phyloP scores from a whole-genome alignment of 208 protist species.

The Crithidia acanthocephali region DNA sequence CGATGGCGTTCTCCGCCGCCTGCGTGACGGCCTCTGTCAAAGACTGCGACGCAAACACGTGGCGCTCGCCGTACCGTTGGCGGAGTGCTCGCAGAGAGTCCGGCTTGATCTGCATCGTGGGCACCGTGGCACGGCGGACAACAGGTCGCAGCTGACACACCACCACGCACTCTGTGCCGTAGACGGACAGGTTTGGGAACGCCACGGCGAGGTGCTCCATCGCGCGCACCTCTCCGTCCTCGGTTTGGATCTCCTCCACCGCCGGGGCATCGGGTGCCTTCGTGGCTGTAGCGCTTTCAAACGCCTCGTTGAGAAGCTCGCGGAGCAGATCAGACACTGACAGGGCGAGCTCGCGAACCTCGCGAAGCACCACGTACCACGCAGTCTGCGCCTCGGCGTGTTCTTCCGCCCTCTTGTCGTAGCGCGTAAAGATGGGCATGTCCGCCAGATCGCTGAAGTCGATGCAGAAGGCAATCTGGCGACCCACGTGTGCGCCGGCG shows the following conservation, averaged over 20 bases:
- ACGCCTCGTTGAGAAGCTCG: slow-evolving; percentile 26
- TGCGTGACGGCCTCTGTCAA: slow-evolving; percentile 34
- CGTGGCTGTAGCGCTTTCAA: background rate
- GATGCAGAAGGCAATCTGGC: slow-evolving; percentile 77
- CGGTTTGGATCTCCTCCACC: slow-evolving; percentile 35
- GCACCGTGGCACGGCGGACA: slow-evolving; percentile 10
- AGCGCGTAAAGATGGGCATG: slow-evolving; percentile 53
- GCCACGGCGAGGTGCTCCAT: slow-evolving; percentile 56
- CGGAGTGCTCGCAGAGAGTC: slow-evolving; percentile 43
- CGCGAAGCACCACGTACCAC: slow-evolving; percentile 53
- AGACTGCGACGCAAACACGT: slow-evolving; percentile 39
- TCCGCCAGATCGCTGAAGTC: slow-evolving; percentile 65
- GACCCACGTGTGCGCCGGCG: slow-evolving; percentile 26
- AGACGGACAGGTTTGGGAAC: slow-evolving; percentile 79
- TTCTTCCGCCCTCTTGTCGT: slow-evolving; percentile 10
- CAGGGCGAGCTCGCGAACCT: slow-evolving; percentile 23
- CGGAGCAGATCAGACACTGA: slow-evolving; percentile 33
- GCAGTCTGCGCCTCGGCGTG: slow-evolving; percentile 9
- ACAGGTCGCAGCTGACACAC: slow-evolving; percentile 54
- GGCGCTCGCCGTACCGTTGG: slow-evolving; percentile 56
- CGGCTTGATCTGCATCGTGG: slow-evolving; percentile 24
- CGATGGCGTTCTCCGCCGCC: background rate
- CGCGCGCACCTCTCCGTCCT: slow-evolving; percentile 31
- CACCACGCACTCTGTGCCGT: slow-evolving; percentile 60
- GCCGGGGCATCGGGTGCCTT: background rate